Conservation (phyloP, 83 land plant species). For the Picea abies region DNA sequence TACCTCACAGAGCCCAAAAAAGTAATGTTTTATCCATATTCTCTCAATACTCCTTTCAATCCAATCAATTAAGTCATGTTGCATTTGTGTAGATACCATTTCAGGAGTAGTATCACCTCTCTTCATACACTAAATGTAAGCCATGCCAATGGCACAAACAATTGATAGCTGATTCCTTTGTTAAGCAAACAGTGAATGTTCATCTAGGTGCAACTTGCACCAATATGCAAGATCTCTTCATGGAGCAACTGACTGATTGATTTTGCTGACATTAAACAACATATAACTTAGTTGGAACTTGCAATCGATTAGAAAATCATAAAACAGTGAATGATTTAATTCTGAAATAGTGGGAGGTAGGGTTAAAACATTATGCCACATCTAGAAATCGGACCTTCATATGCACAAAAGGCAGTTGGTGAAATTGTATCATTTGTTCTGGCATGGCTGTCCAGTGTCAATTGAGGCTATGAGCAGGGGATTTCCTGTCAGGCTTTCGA, state of each 20-base stretch:
- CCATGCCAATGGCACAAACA: not conserved
- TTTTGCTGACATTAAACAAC: no score
- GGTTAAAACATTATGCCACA: no score
- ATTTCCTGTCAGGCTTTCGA: not conserved
- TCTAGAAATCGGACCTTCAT: not conserved
- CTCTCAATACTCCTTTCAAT: not conserved
- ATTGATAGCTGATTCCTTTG: not conserved
- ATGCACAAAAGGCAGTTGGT: not conserved
- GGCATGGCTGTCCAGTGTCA: not conserved
- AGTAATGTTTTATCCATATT: not conserved
- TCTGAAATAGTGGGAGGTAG: no score
- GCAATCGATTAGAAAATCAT: no score
- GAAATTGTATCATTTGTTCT: not conserved
- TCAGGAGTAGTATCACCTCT: not conserved
- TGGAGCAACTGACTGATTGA: no score
- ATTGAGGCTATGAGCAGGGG: not conserved
- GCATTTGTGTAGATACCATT: not conserved
- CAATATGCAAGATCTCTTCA: not conserved
- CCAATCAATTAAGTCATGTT: not conserved
- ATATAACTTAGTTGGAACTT: no score
- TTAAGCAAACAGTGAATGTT: no score
- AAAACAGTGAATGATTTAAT: no score
- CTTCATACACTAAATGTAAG: not conserved
- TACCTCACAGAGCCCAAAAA: not conserved
- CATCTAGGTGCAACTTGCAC: not conserved